phyloP scores from a whole-genome alignment of 139 green algal species.

The Pedinophyceae sp. region DNA sequence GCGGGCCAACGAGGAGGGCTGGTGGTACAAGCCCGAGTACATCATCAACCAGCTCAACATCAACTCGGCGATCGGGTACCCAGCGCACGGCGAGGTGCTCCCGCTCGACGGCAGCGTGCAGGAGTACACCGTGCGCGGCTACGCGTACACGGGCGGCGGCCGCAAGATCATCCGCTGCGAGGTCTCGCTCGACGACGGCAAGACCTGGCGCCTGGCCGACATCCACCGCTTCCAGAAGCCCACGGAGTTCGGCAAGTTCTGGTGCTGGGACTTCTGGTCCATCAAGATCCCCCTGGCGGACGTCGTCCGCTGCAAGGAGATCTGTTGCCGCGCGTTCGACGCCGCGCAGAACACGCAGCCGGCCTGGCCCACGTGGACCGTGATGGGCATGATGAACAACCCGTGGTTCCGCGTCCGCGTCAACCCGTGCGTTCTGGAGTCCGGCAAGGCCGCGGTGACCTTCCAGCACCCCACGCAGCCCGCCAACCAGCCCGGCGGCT shows the following conservation, averaged over 20 bases:
- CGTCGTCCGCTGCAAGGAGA: not conserved
- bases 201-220: conserved; percentile 54
- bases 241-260: too few species aligned
- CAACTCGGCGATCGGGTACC: not conserved
- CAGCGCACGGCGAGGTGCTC: conserved; percentile 49
- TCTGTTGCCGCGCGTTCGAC: conserved; percentile 56
- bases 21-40: not conserved
- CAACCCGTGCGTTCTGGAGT: conserved; percentile 7
- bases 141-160: conserved; percentile 74
- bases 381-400: conserved; percentile 99
- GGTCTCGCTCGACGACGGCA: conserved; percentile 74
- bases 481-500: conserved; percentile 27
- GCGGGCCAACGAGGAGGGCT: too few species aligned
- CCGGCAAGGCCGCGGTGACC: conserved; percentile 17
- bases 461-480: conserved; percentile 62
- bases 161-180: conserved; percentile 81
- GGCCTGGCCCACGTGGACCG: conserved; percentile 65
- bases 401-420: conserved; percentile 9
- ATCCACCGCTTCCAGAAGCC: conserved; percentile 48
- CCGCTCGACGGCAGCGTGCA: conserved; percentile 21
- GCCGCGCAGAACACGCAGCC: conserved; percentile 7
- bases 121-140: conserved; percentile 51
- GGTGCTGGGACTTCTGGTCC: conserved; percentile 38
- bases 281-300: not conserved
- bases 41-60: not conserved